Percentiles rank a stretch among this genome's conserved stretches.
phyloP scores from a whole-genome alignment of 116 monocot genomes.

The Dioscorea cayenensis region DNA sequence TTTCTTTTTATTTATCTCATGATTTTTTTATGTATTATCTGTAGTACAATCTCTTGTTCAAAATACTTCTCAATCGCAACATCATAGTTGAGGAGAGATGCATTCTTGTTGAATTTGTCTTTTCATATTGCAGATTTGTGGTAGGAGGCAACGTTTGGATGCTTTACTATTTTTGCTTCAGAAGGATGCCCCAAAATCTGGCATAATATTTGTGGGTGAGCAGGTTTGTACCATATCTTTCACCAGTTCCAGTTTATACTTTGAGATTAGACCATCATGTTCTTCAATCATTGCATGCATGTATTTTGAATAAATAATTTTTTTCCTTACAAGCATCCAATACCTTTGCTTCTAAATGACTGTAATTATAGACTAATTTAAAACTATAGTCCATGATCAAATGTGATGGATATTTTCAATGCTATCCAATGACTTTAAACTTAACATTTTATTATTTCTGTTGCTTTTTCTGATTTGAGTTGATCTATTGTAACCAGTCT shows the following conservation, averaged over 20 bases:
- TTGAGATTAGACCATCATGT: neutral
- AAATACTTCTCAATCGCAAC: too few species aligned
- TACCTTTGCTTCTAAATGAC: too few species aligned
- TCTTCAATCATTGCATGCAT: neutral
- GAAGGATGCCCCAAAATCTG: slow-evolving; percentile 72
- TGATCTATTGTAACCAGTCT: slow-evolving; percentile 32
- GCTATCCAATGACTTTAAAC: neutral
- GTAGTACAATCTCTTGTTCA: too few species aligned
- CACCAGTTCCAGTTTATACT: neutral
- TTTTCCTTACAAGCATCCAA: too few species aligned
- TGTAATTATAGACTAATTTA: too few species aligned
- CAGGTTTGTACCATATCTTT: slow-evolving; percentile 47
- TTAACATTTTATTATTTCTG: neutral
- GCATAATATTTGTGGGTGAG: slow-evolving; percentile 82
- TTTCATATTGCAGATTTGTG: slow-evolving; percentile 43
- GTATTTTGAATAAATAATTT: too few species aligned
- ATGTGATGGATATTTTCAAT: too few species aligned
- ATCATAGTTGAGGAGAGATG: neutral
- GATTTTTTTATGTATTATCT: neutral
- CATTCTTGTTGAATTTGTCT: neutral
- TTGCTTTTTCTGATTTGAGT: neutral
- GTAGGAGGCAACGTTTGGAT: slow-evolving; percentile 50
- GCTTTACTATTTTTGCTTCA: slow-evolving; percentile 55
- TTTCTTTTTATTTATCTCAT: too few species aligned
- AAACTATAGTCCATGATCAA: too few species aligned